Base-by-base conservation (phyloP, 2,329 filamentous ascomycete species). In the Phaeophleospora eucalypticola region DNA sequence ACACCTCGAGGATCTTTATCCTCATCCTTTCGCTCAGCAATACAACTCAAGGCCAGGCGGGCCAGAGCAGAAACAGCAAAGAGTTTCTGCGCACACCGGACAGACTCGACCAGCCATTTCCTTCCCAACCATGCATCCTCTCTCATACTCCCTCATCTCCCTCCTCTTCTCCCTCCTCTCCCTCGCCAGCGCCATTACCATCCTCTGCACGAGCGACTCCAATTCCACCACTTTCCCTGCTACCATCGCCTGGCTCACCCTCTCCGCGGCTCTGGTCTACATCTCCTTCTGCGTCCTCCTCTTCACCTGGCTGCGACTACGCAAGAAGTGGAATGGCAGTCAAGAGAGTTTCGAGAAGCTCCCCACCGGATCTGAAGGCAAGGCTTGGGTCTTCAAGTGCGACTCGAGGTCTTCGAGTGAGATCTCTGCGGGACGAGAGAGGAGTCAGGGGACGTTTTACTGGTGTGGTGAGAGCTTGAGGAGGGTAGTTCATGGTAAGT, bases 241-340 rank as follows among this genome's bases (percentile, higher is more conserved):
- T 16, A 19, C n/a, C 4, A 42, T 42, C 40, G 15, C 40, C 27
- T 42, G 40, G 40, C 10, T 35, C 29, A 42, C 40, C n/a, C 15
- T 42, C 12, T 42, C 40, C 2, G 27, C 15, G 4, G 40, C 40
- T 3, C 8, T 34, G n/a, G 15, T 21, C 14, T 42, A 42, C 40
- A 27, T 35, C 29, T n/a, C 18, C 9, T 17, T 42, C 9, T 34
- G 27, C 27, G 8, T 35, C 10, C 19, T 20, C 10, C 24, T 18
- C 37, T 24, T 39, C 37, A 4, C 18, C 19, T 29, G 24, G 24
- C 24, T 29, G 7, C 24, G 12, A 12, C 12, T 29, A 6, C 24
- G 24, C 24, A 12, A 29, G 7, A 29, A 29, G 12, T 29, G 24
- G 24, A 29, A 29, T 12, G 24, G 24, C 24, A 7, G 7, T 12